These are phyloP conservation scores for Hyphopichia fennica DNA, from an alignment of 1,139 yeast genomes.

Conservation along the genomic window DNA sequence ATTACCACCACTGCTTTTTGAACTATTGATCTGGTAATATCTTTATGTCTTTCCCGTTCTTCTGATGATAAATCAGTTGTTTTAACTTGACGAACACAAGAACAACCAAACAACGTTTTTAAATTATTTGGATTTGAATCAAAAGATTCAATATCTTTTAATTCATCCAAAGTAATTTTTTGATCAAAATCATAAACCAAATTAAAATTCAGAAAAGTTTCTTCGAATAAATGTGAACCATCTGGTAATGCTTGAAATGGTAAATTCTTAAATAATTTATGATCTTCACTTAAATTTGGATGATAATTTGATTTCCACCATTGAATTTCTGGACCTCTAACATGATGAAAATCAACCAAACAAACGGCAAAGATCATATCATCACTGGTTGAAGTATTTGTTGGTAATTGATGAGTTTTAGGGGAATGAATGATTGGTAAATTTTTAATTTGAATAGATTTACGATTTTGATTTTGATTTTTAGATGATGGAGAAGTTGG, in stretches of 20 bases:
- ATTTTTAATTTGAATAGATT: constrained; percentile 37
- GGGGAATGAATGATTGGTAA: constrained; percentile 29
- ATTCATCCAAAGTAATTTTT: constrained; percentile 44
- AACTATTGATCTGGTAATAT: constrained; percentile 82
- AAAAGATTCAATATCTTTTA: constrained; percentile 44
- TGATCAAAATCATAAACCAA: constrained; percentile 67
- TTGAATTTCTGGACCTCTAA: constrained; percentile 93
- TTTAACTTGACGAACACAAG: constrained; percentile 84
- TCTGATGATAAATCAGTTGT: constrained; percentile 54
- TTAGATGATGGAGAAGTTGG: not conserved
- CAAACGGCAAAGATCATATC: constrained; percentile 77
- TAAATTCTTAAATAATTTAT: constrained; percentile 74
- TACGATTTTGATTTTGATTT: constrained; percentile 4
- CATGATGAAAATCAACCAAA: constrained; percentile 90
- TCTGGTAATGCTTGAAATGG: constrained; percentile 97
- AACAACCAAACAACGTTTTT: constrained; percentile 86
- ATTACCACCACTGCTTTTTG: constrained; percentile 92
- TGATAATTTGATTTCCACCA: constrained; percentile 78
- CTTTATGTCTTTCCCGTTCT: constrained; percentile 54
- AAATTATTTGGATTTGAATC: constrained; percentile 48
- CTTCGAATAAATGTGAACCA: constrained; percentile 90
- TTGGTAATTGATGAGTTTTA: constrained; percentile 7
- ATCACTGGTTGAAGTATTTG: constrained; percentile 12
- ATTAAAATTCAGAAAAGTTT: constrained; percentile 89
- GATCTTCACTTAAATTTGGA: constrained; percentile 33